Base-by-base conservation (phyloP, 345 rosid species). In the Ceriops decandra region DNA sequence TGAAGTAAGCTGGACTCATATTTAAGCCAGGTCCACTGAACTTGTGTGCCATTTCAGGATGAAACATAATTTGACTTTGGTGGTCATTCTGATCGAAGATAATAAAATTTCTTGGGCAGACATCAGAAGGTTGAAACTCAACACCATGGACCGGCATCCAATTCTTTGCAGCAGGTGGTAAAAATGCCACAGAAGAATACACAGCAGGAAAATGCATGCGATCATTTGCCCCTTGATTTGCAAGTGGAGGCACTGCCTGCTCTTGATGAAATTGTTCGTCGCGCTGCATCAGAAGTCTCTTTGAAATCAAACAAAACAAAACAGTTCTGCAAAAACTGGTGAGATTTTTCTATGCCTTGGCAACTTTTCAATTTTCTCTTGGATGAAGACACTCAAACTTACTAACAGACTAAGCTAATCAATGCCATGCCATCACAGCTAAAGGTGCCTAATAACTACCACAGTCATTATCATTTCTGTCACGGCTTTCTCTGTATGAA, bases 1-100 rank as follows among this genome's bases (percentile, higher is more conserved):
- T 13, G 17, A 42, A 42, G 49, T 15, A 77, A 5, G 78, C 64
- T 20, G 86, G 74, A 68, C 67, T 75, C n/a, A 70, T 67, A 46
- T 84, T 74, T 61, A 85, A 71, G n/a, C 79, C 80, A 47, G 85
- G 79, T 66, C 74, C 82, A 35, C 63, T 60, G 31, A 88, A 80
- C 62, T 79, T 92, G 74, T 83, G 90, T 8, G 86, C 84, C 74
- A 84, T 74, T 35, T 83, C 82, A 62, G 96, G 96, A 75, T 92
- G 84, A 80, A 82, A 89, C 90, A 92, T 85, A 62, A 89, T 82
- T 75, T 87, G 92, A 68, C 90, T 88, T 52, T 79, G 82, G 59
- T 78, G 80, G 64, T 82, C 83, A 51, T 85, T 86, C 76, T 88
- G 98, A 72, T 92, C 90, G 17, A 92, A 83, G 59, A 92, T 72